Evolutionary conservation across 805 yeast genomes (phyloP), one percentile per base, ranked within the genome.

Genomic region (Komagataella mondaviorum): DNA sequence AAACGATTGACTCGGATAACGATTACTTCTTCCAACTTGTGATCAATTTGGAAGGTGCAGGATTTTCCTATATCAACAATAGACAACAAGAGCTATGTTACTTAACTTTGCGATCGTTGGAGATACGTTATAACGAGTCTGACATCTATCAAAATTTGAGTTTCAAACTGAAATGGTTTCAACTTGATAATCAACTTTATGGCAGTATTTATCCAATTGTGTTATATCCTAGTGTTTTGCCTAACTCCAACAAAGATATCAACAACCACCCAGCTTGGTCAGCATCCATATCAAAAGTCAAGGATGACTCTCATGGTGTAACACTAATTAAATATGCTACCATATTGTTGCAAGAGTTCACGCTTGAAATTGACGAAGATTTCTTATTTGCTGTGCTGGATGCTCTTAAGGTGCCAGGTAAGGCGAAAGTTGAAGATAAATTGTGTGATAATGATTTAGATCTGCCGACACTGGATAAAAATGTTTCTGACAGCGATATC

Each of bases 341-440:
- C 0, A 63, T 87, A 1, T 69, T 95, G 52, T 66, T 93, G 49
- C 99, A 93, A 66, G 97, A 91, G 61, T 77, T 93, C 77, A 82
- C 97, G 0, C 68, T 93, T 47, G 98, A 93, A 60, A 76, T 91
- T 47, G 99, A 93, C 64, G 99, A 93, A 66, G 96, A 91, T 62
- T 88, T 93, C 64, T 64, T 91, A 56, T 82, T 83, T 63, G 88
- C 95, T 0, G 62, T 90, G 48, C 63, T 90, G 46, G 96, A 89
- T 47, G 88, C 89, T 59, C 75, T 84, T 4, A 83, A 85, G 60
- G 68, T 85, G 44, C 93, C 95, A 0, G 93, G 91, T 1, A 88
- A 93, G 0, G 69, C 82, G n/a, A 55, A 61, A 12, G 60, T 60
- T n/a, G 55, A 59, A 18, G 65, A 66, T 51, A 58, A 63, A 22